A percentile compares a stretch with the other conserved stretches of the same genome.
Evolutionary conservation across 768 basidiomycete genomes (phyloP).

Genomic region (Lentinula aciculospora): DNA sequence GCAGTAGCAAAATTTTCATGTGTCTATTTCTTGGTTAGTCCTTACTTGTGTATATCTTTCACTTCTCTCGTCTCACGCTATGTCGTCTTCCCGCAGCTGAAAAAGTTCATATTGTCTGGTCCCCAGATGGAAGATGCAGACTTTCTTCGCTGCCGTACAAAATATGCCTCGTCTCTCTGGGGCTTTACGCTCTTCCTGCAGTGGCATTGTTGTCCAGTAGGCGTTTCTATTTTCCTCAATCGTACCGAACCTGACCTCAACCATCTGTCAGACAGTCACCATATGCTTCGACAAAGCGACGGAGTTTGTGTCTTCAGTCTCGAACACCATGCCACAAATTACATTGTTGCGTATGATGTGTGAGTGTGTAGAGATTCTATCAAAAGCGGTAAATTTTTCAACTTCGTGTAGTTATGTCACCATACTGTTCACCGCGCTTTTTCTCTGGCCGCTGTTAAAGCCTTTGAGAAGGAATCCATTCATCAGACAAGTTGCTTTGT

Average conservation of each 20-base stretch:
- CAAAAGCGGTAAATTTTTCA: not conserved
- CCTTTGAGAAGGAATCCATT: not conserved
- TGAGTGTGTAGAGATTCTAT: not conserved
- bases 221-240: not conserved
- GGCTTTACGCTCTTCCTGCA: not conserved
- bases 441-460: not conserved
- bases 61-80: not conserved
- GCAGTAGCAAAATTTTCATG: not conserved
- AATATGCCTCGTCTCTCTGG: not conserved
- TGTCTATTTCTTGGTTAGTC: not conserved
- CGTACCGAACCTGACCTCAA: not conserved
- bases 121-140: not conserved
- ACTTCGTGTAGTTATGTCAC: not conserved
- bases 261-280: not conserved
- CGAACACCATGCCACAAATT: not conserved
- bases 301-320: not conserved
- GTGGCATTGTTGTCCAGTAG: not conserved
- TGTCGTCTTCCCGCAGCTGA: not conserved
- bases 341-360: not conserved
- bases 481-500: not conserved
- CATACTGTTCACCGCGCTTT: not conserved
- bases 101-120: not conserved
- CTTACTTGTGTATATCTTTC: not conserved
- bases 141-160: not conserved
- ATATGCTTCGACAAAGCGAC: not conserved